Evolutionary conservation across 208 protist species (phyloP).

Genomic region (Leishmania amazonensis): DNA sequence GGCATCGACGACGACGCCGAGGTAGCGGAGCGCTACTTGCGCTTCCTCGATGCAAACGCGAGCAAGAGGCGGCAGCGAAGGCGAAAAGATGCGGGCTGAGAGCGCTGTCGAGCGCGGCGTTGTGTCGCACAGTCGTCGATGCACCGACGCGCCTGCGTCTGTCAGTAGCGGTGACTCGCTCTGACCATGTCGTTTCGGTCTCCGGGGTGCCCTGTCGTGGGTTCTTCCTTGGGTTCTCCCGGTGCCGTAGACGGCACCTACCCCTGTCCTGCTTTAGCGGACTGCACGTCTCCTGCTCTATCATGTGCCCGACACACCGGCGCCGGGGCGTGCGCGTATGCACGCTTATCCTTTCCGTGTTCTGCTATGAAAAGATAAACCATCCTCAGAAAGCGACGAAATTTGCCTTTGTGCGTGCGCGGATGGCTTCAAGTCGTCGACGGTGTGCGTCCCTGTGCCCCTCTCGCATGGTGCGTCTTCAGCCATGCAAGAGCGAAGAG

Average conservation of each 20-base stretch:
- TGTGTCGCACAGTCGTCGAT: background rate
- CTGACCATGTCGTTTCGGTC: background rate
- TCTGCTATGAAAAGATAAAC: background rate
- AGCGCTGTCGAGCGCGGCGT: background rate
- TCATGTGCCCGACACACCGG: background rate
- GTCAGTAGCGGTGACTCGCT: background rate
- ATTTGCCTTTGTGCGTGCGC: background rate
- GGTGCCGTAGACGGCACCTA: background rate
- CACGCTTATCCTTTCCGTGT: background rate
- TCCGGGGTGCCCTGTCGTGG: background rate
- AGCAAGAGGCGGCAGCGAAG: background rate
- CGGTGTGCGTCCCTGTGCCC: background rate
- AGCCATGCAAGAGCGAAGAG: background rate
- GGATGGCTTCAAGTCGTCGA: background rate
- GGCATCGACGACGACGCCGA: conserved; percentile 46
- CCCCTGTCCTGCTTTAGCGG: background rate
- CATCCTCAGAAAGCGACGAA: background rate
- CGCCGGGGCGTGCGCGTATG: background rate
- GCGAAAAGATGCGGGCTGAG: conserved; percentile 5
- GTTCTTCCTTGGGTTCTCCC: background rate
- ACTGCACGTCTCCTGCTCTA: background rate
- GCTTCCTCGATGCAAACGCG: conserved; percentile 8
- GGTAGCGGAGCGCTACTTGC: conserved; percentile 29
- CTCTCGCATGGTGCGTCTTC: background rate
- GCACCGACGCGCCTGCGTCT: background rate